Conservation (phyloP, 2,329 filamentous ascomycete genomes). For the Hypoxylon sp. region DNA sequence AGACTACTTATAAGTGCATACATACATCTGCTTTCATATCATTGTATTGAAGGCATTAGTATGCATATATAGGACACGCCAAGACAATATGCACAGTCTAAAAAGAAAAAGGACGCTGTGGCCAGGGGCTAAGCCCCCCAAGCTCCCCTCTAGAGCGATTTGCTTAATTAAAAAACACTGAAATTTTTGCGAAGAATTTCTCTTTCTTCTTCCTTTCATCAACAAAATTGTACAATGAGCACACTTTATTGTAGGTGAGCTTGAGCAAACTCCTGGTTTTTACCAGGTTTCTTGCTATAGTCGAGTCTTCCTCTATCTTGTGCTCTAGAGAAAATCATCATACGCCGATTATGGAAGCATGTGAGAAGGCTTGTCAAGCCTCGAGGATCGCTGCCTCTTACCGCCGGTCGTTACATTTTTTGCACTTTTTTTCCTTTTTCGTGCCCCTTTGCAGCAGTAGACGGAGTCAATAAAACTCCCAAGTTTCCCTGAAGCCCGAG, state of each 20-base stretch:
- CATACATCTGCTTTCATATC: too few relatives aligned
- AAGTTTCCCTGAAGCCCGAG: too few relatives aligned
- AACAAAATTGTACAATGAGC: conserved; percentile 72
- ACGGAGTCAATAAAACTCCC: too few relatives aligned
- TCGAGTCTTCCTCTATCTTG: conserved; percentile 79
- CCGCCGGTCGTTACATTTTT: conserved; percentile 77
- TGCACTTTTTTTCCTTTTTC: too few relatives aligned
- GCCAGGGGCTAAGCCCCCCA: not conserved
- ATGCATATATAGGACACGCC: too few relatives aligned
- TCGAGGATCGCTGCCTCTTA: conserved; percentile 74
- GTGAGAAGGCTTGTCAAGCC: conserved; percentile 63
- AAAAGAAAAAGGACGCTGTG: conserved; percentile 4
- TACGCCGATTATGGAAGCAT: conserved; percentile 77
- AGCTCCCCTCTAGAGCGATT: not conserved
- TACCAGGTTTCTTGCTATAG: conserved; percentile 54
- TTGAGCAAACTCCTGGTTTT: conserved; percentile 57
- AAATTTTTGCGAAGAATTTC: conserved; percentile 42
- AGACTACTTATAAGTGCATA: too few relatives aligned
- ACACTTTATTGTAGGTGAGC: conserved; percentile 78
- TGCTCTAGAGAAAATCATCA: conserved; percentile 65
- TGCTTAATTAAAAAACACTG: conserved; percentile 9
- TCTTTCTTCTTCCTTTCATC: conserved; percentile 54
- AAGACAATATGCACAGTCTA: too few relatives aligned
- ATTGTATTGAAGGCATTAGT: too few relatives aligned
- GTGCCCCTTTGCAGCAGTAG: too few relatives aligned